These are phyloP conservation scores for Heteromeles arbutifolia DNA, from an alignment of 306 rosid genomes.

Conservation along the genomic window DNA sequence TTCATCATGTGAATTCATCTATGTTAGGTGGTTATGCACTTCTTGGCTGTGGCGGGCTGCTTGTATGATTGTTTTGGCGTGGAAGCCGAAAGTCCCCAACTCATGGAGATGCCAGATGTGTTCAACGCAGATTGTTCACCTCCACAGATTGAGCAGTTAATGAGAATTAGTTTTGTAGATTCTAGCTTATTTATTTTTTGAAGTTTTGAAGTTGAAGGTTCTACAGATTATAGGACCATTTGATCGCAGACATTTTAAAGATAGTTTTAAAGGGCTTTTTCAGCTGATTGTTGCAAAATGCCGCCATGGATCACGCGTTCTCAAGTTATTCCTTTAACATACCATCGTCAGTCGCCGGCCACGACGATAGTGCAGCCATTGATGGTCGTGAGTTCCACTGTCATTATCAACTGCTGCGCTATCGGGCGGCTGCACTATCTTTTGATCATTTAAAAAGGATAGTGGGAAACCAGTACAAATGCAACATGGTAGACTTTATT, in stretches of 20 bases:
- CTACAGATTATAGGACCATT: neutral
- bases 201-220: neutral
- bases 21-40: neutral
- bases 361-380: neutral
- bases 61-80: conserved; percentile 1
- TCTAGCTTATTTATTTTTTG: neutral
- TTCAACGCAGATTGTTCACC: neutral
- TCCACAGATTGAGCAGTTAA: neutral
- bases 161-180: neutral
- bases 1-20: neutral
- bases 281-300: too few species aligned
- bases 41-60: conserved; percentile 2
- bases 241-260: neutral
- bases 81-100: neutral
- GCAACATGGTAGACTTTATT: neutral
- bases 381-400: neutral
- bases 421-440: neutral
- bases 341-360: neutral
- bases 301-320: too few species aligned
- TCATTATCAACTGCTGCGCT: neutral
- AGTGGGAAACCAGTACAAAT: conserved; percentile 5
- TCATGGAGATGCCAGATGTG: neutral
- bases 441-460: neutral
- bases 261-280: too few species aligned
- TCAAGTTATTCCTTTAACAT: too few species aligned